Base-by-base conservation (phyloP, 495 filamentous ascomycete genomes). In the Bathelium albidoporum region DNA sequence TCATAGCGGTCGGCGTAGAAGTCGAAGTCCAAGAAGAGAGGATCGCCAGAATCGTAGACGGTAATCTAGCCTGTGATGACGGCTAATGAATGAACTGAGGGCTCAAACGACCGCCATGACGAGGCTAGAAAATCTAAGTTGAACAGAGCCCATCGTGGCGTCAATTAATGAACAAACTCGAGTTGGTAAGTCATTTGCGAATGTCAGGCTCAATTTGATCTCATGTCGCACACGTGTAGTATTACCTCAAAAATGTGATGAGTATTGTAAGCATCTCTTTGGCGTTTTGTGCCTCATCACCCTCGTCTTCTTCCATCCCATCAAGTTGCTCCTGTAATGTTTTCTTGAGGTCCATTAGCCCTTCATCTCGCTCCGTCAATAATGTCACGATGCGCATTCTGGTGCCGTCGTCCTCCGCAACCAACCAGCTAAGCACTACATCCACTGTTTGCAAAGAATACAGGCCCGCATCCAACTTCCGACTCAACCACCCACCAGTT, bases 401-500 rank as follows among this genome's bases (percentile, higher is more conserved):
- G 4, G 90, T 89, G 0, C 90, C 91, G 53, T 84, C 83, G 70
- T 97, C 95, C 73, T 99, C 95, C 1, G 92, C 95, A 16, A 90
- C 78, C 22, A 97, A 78, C 95, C 95, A 99, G 24, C 94, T 90
- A 41, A 97, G 71, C 39, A 97, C 86, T 12, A 90, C 83, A 76
- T 97, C 94, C 53, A 92, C 82, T 7, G 87, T 90, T 78, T 96
- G 90, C 60, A 97, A 76, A 31, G 81, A 87, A 75, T 90, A 97
- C 22, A 97, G 71, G 0, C 94, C 94, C 0, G 87, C 91, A 69
- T 97, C 92, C 32, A 97, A 77, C 24, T 91, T 78, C n/a, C 85
- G 79, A 0, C 87, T 87, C n/a, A 95, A 80, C 86, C 89, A 94
- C 64, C 93, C 89, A 61, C 83, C 84, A n/a, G 81, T 83, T 77